Conservation (phyloP, 768 basidiomycete species). For the Trametopsis cervina region DNA sequence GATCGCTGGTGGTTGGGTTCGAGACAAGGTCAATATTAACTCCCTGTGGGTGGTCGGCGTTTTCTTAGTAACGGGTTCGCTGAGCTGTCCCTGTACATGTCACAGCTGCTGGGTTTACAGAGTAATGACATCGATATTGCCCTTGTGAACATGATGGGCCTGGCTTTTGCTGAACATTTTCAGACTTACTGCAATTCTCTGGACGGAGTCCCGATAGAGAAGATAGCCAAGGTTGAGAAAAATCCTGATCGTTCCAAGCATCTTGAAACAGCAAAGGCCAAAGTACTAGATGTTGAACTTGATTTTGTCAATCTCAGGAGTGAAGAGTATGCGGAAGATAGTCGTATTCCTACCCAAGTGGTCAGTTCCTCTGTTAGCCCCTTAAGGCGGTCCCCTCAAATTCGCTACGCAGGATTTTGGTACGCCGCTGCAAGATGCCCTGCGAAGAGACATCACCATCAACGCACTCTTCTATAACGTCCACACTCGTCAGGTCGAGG, state of each 20-base stretch:
- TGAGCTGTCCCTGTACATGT: not conserved
- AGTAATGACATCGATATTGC: conserved; percentile 95
- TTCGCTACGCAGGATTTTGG: conserved; percentile 63
- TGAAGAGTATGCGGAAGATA: conserved; percentile 83
- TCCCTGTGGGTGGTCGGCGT: not conserved
- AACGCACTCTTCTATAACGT: conserved; percentile 97
- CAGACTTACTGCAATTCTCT: conserved; percentile 48
- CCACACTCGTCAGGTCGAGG: conserved; percentile 79
- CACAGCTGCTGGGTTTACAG: conserved; percentile 68
- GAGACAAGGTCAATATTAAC: conserved; percentile 77
- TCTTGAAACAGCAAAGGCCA: conserved; percentile 88
- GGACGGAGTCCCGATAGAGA: conserved; percentile 46
- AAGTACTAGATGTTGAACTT: conserved; percentile 72
- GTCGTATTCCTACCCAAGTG: conserved; percentile 83
- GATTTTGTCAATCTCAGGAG: conserved; percentile 93
- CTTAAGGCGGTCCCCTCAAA: not conserved
- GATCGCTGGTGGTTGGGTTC: conserved; percentile 97
- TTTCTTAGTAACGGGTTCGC: not conserved
- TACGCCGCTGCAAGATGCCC: conserved; percentile 86
- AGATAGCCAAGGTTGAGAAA: conserved; percentile 77
- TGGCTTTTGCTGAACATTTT: conserved; percentile 79
- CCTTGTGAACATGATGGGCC: conserved; percentile 82
- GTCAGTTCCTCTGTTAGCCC: conserved; percentile 36
- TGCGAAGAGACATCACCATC: conserved; percentile 89
- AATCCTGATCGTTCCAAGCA: conserved; percentile 99